Percentiles rank a stretch among this genome's conserved stretches.
Evolutionary conservation across 2,329 filamentous ascomycete species (phyloP).

Genomic region (Fusarium abutilonis): DNA sequence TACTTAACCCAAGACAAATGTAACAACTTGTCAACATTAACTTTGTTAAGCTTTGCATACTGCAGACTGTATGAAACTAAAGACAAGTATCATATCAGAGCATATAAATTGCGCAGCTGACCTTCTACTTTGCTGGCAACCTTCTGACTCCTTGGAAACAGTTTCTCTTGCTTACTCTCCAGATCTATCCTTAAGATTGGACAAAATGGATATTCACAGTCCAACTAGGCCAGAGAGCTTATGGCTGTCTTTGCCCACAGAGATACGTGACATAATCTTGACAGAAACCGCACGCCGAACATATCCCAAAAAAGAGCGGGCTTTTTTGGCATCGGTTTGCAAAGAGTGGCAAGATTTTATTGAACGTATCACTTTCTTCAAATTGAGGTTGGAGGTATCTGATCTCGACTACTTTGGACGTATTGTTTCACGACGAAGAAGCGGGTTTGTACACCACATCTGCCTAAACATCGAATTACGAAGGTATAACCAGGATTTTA

Average conservation of each 20-base stretch:
- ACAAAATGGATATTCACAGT: not conserved
- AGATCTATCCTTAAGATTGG: not conserved
- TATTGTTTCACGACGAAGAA: slow-evolving; percentile 32
- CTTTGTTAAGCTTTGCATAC: too few species aligned
- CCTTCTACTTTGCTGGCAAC: too few species aligned
- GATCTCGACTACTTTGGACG: slow-evolving; percentile 41
- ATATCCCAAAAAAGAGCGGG: slow-evolving; percentile 43
- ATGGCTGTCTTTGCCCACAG: slow-evolving; percentile 41
- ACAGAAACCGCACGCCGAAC: slow-evolving; percentile 42
- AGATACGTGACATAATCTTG: slow-evolving; percentile 50
- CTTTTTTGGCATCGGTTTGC: slow-evolving; percentile 49
- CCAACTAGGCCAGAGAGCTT: not conserved
- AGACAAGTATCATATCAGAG: too few species aligned
- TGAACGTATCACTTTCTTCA: slow-evolving; percentile 46
- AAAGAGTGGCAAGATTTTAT: slow-evolving; percentile 50
- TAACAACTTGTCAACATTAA: too few species aligned
- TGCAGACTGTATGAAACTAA: too few species aligned
- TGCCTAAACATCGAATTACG: slow-evolving; percentile 46
- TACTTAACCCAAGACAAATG: too few species aligned
- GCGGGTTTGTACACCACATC: slow-evolving; percentile 45
- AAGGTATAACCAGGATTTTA: slow-evolving; percentile 28
- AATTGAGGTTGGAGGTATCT: slow-evolving; percentile 41
- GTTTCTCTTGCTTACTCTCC: not conserved
- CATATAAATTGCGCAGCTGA: too few species aligned
- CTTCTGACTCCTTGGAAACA: not conserved